Percentiles rank a stretch among this genome's conserved stretches.
These are phyloP conservation scores for Apiospora sp. DNA, from an alignment of 2,329 filamentous ascomycete genomes.

Conservation along the genomic window DNA sequence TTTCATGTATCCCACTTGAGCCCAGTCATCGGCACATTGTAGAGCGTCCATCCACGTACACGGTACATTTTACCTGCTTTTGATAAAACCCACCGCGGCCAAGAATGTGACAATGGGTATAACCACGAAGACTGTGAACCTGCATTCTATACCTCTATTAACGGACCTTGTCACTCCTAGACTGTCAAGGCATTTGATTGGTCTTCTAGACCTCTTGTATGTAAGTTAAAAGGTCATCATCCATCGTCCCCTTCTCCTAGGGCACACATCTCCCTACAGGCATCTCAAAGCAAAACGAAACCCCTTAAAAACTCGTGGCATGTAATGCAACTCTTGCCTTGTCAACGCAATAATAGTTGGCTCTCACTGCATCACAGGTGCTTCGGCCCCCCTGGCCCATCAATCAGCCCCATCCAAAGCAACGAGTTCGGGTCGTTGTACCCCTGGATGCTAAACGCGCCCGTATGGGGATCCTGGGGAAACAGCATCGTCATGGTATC, in stretches of 20 bases:
- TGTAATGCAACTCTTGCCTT: background rate
- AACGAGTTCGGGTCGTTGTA: constrained; percentile 43
- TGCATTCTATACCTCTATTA: constrained; percentile 14
- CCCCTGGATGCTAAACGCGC: constrained; percentile 47
- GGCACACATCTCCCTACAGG: background rate
- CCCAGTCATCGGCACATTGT: background rate
- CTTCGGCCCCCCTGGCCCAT: constrained; percentile 11
- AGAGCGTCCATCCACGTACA: background rate
- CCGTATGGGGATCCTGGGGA: constrained; percentile 48
- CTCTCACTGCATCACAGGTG: constrained; percentile 1
- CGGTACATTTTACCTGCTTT: background rate
- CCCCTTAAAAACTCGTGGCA: background rate
- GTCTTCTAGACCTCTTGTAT: background rate
- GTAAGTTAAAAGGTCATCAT: background rate
- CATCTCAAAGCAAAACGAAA: background rate
- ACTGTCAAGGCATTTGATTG: no score
- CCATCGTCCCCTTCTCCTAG: background rate
- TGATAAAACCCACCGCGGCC: background rate
- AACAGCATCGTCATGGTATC: constrained; percentile 49
- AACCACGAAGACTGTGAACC: background rate
- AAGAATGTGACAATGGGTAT: background rate
- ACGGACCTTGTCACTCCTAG: background rate
- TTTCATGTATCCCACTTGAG: background rate
- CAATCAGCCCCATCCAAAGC: constrained; percentile 17
- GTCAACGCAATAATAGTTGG: background rate